Evolutionary conservation across 805 yeast species (phyloP).

Genomic region (Sugiyamaella lignohabitans): DNA sequence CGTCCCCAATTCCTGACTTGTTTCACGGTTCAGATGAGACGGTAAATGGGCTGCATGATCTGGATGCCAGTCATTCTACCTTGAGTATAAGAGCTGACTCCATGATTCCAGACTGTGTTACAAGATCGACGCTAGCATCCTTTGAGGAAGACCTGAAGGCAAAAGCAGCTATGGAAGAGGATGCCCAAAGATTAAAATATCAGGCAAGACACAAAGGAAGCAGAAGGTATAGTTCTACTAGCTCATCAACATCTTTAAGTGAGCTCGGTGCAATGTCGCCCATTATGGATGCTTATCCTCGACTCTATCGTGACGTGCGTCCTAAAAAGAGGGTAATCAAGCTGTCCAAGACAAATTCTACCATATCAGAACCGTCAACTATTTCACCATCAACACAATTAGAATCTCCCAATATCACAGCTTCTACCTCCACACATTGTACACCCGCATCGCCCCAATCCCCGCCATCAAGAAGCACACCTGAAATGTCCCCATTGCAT

Average conservation of each 20-base stretch:
- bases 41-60: neutral
- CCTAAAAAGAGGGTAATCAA: slow-evolving; percentile 6
- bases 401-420: neutral
- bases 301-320: neutral
- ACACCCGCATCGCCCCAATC: slow-evolving; percentile 1
- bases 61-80: slow-evolving; percentile 3
- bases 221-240: neutral
- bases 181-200: neutral
- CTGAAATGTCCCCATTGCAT: neutral
- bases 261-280: neutral
- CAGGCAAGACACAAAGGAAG: neutral
- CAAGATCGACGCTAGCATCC: slow-evolving; percentile 2
- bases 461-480: no score
- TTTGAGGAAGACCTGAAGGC: neutral
- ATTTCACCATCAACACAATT: neutral
- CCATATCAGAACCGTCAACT: neutral
- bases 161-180: neutral
- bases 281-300: neutral
- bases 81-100: neutral
- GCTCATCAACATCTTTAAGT: neutral
- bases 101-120: neutral
- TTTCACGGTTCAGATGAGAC: neutral
- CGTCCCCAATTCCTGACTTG: neutral
- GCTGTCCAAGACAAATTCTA: slow-evolving; percentile 1
- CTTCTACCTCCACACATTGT: slow-evolving; percentile 5